These are phyloP conservation scores for Pisolithus thermaeus DNA, from an alignment of 1,284 basidiomycete genomes.

Conservation along the genomic window DNA sequence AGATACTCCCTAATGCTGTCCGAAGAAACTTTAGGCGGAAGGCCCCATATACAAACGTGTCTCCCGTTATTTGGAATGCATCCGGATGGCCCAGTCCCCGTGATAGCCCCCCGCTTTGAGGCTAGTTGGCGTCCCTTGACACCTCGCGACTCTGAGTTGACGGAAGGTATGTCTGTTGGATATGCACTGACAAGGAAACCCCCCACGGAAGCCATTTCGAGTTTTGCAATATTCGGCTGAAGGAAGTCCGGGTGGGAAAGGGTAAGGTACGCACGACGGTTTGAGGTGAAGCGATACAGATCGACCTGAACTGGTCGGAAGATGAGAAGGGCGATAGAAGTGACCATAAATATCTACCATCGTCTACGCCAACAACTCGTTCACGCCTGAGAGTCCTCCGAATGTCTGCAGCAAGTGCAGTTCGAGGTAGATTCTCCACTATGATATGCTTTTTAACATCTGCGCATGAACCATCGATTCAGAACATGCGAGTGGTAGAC, in stretches of 20 bases:
- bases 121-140: slow-evolving; percentile 37
- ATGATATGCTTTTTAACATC: slow-evolving; percentile 35
- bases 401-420: slow-evolving; percentile 52
- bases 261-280: slow-evolving; percentile 50
- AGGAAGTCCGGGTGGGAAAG: slow-evolving; percentile 42
- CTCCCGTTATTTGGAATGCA: slow-evolving; percentile 42
- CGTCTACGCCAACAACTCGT: slow-evolving; percentile 45
- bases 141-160: slow-evolving; percentile 34
- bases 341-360: slow-evolving; percentile 35
- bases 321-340: slow-evolving; percentile 6
- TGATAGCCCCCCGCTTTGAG: slow-evolving; percentile 33
- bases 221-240: slow-evolving; percentile 34
- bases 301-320: slow-evolving; percentile 47
- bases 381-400: slow-evolving; percentile 42
- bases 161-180: slow-evolving; percentile 13
- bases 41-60: slow-evolving; percentile 54
- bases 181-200: slow-evolving; percentile 23
- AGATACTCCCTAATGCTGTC: slow-evolving; percentile 38
- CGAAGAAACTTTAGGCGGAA: slow-evolving; percentile 43
- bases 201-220: slow-evolving; percentile 40
- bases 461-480: slow-evolving; percentile 10
- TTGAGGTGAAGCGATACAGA: slow-evolving; percentile 54
- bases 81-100: slow-evolving; percentile 41
- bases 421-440: slow-evolving; percentile 43
- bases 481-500: background rate